Evolutionary conservation across 805 yeast genomes (phyloP), one percentile per base, ranked within the genome.

Genomic region (Candida michaelii): DNA sequence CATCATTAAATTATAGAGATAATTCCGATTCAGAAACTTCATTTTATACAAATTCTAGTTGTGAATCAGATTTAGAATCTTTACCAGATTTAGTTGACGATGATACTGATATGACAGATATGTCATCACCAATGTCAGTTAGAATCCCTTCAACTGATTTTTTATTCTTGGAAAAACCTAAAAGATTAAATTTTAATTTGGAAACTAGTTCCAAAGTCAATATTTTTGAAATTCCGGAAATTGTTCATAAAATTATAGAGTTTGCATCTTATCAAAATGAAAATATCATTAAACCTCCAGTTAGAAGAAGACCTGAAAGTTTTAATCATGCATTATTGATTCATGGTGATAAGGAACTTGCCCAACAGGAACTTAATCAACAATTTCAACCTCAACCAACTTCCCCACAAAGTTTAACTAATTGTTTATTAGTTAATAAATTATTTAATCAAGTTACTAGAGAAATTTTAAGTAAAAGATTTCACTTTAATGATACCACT

Each of bases 201-300:
- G 5, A 16, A 32, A 32, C 13, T 12, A n/a, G 27, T 19, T 48
- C 17, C 6, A 21, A 23, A 25, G 31, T 53, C 62, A 68, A 59
- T 52, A 83, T 89, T 7, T 84, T 89, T 54, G 69, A 72, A 39
- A 80, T 84, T 27, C 96, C 96, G 0, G 97, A 89, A 59, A 82
- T 89, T 40, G 67, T 89, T 12, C 61, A 70, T 46, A 69, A 72
- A 42, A 85, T 89, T 10, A 61, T 87, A 16, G 64, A 68, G 18
- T 79, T 69, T 55, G 83, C 84, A n/a, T 89, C 84, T 43, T 60
- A 65, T 18, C 77, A 73, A 46, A 56, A 54, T 43, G 67, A 74
- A 1, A 23, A 12, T 19, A 75, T 70, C 34, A 91, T 86, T 53
- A 58, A 62, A 12, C 58, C 79, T 0, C 84, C 86, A 36, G 56